Conservation (phyloP, 225 moss, liverwort and hornwort genomes). For the Lunularia cruciata region DNA sequence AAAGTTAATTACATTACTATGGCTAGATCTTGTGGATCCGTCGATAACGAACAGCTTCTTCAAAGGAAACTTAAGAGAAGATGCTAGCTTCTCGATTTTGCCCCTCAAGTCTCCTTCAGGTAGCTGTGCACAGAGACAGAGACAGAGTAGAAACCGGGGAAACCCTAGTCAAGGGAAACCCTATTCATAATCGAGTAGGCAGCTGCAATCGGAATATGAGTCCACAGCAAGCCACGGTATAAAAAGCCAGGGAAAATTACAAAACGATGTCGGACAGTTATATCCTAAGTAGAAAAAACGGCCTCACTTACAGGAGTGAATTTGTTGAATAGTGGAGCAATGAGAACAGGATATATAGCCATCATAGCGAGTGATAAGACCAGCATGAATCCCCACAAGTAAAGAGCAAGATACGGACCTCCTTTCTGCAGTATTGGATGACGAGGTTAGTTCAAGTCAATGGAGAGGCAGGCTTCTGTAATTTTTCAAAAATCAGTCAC, state of each 20-base stretch:
- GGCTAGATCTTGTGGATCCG: constrained; percentile 87
- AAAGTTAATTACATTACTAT: constrained; percentile 67
- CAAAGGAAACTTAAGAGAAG: constrained; percentile 76
- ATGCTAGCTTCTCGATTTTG: constrained; percentile 91
- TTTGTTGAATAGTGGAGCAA: constrained; percentile 96
- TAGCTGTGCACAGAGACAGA: constrained; percentile 43
- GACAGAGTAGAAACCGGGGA: too few species aligned
- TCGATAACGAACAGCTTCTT: constrained; percentile 97
- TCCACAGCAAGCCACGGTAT: too few species aligned
- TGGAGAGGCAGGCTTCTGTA: too few species aligned
- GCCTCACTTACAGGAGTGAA: constrained; percentile 76
- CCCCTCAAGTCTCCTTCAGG: constrained; percentile 67
- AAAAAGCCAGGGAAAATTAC: too few species aligned
- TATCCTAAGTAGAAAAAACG: too few species aligned
- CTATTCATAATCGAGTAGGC: too few species aligned
- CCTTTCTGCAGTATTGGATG: constrained; percentile 62
- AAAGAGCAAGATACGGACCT: constrained; percentile 93
- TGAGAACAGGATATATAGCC: constrained; percentile 87
- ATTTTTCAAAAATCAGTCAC: too few species aligned
- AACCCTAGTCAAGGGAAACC: too few species aligned
- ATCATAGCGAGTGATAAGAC: constrained; percentile 81
- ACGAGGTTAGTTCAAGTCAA: not conserved
- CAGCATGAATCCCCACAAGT: constrained; percentile 97
- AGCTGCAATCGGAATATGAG: too few species aligned
- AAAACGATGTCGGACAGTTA: too few species aligned